These are phyloP conservation scores for Thalassiosira mediterranea DNA, from an alignment of 352 stramenopile genomes.

Conservation along the genomic window DNA sequence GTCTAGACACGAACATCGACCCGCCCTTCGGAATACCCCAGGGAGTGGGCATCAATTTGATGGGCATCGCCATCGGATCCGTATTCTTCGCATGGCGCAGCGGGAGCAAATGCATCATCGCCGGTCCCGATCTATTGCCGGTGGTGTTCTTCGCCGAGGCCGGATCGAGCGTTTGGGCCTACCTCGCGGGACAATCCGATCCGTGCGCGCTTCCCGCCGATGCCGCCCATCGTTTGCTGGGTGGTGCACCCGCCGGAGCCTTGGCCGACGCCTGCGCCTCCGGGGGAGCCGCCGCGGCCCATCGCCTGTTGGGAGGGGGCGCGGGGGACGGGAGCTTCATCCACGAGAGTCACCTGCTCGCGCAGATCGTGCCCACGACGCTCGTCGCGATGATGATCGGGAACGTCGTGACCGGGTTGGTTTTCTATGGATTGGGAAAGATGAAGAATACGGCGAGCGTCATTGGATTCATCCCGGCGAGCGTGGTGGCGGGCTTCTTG, in stretches of 20 bases:
- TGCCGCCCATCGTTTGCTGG: constrained; percentile 4
- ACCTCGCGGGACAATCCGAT: background rate
- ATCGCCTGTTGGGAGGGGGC: background rate
- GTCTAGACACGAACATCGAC: constrained; percentile 13
- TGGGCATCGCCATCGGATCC: constrained; percentile 18
- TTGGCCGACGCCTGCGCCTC: background rate
- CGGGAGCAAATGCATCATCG: constrained; percentile 21
- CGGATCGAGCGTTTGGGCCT: background rate
- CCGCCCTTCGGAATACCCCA: constrained; percentile 20
- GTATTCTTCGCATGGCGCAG: constrained; percentile 29
- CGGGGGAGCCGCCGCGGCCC: background rate
- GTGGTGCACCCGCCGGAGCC: background rate
- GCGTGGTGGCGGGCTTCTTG: constrained; percentile 20
- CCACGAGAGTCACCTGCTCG: background rate
- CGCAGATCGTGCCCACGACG: constrained; percentile 8
- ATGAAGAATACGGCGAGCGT: constrained; percentile 21
- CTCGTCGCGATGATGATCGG: constrained; percentile 22
- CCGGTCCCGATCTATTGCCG: constrained; percentile 12
- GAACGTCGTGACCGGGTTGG: constrained; percentile 1
- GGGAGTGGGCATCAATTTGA: constrained; percentile 24
- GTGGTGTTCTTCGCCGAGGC: constrained; percentile 26
- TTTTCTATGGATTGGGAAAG: constrained; percentile 16
- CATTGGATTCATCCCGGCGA: constrained; percentile 18
- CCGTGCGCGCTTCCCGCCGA: background rate
- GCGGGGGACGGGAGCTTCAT: background rate